These are phyloP conservation scores for Geum urbanum DNA, from an alignment of 306 rosid species.

Conservation along the genomic window DNA sequence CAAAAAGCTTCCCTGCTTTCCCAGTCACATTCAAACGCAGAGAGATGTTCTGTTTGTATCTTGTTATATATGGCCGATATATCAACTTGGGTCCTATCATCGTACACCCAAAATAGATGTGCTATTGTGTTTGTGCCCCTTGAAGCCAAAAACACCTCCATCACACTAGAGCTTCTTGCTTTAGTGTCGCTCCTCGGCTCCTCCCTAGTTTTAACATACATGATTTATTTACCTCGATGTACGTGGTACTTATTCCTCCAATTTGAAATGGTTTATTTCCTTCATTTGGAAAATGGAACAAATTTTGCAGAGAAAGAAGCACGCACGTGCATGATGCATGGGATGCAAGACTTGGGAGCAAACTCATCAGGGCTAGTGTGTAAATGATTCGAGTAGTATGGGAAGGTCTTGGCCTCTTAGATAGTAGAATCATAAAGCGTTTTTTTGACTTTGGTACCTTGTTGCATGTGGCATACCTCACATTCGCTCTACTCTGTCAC, in stretches of 20 bases:
- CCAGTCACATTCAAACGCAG: constrained; percentile 11
- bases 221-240: neutral
- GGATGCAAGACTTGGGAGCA: neutral
- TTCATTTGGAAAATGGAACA: neutral
- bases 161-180: neutral
- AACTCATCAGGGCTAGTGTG: neutral
- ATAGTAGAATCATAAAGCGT: neutral
- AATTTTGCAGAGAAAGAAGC: neutral
- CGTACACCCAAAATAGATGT: constrained; percentile 5
- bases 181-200: neutral
- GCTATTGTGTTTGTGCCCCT: neutral
- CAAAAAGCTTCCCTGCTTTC: neutral
- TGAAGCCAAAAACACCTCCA: neutral
- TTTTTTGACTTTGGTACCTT: constrained; percentile 6
- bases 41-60: constrained; percentile 12
- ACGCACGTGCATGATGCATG: neutral
- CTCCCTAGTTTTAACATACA: neutral
- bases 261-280: neutral
- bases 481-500: neutral
- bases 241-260: neutral
- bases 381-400: neutral
- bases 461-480: constrained; percentile 12
- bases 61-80: neutral
- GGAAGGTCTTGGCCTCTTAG: neutral
- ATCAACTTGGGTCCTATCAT: constrained; percentile 14